phyloP scores from a whole-genome alignment of 495 filamentous ascomycete genomes.

The Penicillium soppii region DNA sequence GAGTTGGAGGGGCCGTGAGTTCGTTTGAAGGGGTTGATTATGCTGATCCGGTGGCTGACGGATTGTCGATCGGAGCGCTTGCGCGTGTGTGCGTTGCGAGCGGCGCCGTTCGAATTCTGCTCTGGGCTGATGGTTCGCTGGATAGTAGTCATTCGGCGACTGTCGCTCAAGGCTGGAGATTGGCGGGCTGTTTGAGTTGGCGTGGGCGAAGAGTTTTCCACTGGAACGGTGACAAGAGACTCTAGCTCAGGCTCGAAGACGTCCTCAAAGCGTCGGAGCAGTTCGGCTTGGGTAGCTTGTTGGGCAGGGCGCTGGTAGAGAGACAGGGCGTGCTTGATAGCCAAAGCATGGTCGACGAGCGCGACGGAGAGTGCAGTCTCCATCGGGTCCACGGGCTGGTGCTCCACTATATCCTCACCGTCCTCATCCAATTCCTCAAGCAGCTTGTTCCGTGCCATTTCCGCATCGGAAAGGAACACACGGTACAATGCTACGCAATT shows the following conservation, averaged over 20 bases:
- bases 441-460: conserved; percentile 40
- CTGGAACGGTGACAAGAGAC: conserved; percentile 26
- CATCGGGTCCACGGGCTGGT: conserved; percentile 57
- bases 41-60: conserved; percentile 47
- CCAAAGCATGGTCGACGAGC: conserved; percentile 83
- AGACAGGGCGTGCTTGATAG: conserved; percentile 78
- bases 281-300: conserved; percentile 57
- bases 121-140: conserved; percentile 40
- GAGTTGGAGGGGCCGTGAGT: conserved; percentile 37
- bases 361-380: conserved; percentile 83
- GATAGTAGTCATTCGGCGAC: conserved; percentile 21
- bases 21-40: conserved; percentile 50
- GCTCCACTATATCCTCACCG: conserved; percentile 45
- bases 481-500: conserved; percentile 75
- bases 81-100: conserved; percentile 32
- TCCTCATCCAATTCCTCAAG: conserved; percentile 49
- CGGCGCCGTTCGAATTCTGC: conserved; percentile 36
- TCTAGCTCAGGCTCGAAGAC: conserved; percentile 50
- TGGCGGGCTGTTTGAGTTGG: conserved; percentile 23
- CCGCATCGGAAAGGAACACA: conserved; percentile 59
- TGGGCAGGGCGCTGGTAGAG: conserved; percentile 61
- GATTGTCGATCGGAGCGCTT: conserved; percentile 41
- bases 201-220: conserved; percentile 24
- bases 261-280: conserved; percentile 47
- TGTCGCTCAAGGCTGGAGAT: conserved; percentile 22